These are phyloP conservation scores for Biancaea sappan DNA, from an alignment of 306 rosid species.

Conservation along the genomic window DNA sequence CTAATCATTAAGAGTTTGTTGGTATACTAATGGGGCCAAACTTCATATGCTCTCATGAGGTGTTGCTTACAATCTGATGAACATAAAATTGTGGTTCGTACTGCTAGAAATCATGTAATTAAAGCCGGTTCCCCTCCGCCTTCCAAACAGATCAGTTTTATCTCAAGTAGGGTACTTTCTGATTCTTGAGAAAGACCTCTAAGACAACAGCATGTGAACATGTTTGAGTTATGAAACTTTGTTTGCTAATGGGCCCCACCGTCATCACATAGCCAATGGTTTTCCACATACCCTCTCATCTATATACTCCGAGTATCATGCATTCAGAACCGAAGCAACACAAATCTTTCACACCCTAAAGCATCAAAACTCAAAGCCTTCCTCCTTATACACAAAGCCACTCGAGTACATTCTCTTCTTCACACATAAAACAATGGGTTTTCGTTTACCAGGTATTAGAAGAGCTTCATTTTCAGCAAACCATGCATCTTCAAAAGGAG, in stretches of 20 bases:
- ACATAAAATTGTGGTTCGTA: constrained; percentile 3
- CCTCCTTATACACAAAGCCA: too few relatives aligned
- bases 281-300: constrained; percentile 10
- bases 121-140: background rate
- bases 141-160: background rate
- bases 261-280: background rate
- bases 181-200: constrained; percentile 17
- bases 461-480: background rate
- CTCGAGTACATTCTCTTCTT: background rate
- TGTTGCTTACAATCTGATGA: background rate
- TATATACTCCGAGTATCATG: constrained; percentile 28
- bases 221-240: background rate
- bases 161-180: background rate
- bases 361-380: constrained; percentile 21
- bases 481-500: constrained; percentile 20
- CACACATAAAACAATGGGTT: constrained; percentile 22
- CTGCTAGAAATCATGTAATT: background rate
- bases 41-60: background rate
- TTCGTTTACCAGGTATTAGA: constrained; percentile 32
- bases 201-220: constrained; percentile 44
- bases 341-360: constrained; percentile 15
- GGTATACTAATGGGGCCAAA: background rate
- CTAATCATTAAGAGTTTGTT: background rate
- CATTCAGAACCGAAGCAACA: background rate
- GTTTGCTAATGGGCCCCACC: constrained; percentile 17